phyloP scores from a whole-genome alignment of 1,284 basidiomycete genomes.

The Pascua guehoae region DNA sequence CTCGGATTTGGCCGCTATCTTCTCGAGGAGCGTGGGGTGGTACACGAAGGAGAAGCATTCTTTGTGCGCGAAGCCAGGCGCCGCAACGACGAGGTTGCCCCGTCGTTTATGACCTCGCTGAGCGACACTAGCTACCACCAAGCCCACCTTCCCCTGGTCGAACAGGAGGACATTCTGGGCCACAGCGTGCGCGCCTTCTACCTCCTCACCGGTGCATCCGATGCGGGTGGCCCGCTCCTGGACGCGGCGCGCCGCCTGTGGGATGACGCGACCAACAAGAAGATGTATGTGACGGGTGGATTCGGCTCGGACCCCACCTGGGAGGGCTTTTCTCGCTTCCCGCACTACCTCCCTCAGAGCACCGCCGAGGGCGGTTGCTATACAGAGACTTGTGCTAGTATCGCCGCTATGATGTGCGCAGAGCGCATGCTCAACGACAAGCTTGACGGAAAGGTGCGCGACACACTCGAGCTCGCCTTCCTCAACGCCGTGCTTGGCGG shows the following conservation, averaged over 20 bases:
- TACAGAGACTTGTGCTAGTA: slow-evolving; percentile 38
- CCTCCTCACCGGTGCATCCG: slow-evolving; percentile 31
- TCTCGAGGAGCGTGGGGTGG: slow-evolving; percentile 25
- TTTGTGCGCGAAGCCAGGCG: slow-evolving; percentile 27
- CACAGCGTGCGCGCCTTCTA: slow-evolving; percentile 35
- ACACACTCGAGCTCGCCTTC: slow-evolving; percentile 31
- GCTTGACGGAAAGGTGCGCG: slow-evolving; percentile 26
- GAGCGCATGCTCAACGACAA: slow-evolving; percentile 30
- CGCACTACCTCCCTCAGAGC: slow-evolving; percentile 29
- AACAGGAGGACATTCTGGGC: slow-evolving; percentile 30
- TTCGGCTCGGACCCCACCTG: slow-evolving; percentile 32
- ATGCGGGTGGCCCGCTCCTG: slow-evolving; percentile 27
- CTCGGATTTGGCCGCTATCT: slow-evolving; percentile 30
- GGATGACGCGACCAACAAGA: slow-evolving; percentile 20
- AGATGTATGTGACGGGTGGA: slow-evolving; percentile 39
- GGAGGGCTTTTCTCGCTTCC: slow-evolving; percentile 29
- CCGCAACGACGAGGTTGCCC: slow-evolving; percentile 14
- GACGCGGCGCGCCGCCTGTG: slow-evolving; percentile 26
- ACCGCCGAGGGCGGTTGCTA: slow-evolving; percentile 38
- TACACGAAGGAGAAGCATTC: slow-evolving; percentile 22
- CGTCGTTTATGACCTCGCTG: slow-evolving; percentile 10
- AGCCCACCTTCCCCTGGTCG: slow-evolving; percentile 26
- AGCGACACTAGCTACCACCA: slow-evolving; percentile 26
- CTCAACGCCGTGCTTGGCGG: slow-evolving; percentile 36
- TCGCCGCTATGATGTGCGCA: slow-evolving; percentile 37